A percentile compares a stretch with the other conserved stretches of the same genome.
Conservation (phyloP, 169 alveolate genomes). For the Plasmodium adleri region DNA sequence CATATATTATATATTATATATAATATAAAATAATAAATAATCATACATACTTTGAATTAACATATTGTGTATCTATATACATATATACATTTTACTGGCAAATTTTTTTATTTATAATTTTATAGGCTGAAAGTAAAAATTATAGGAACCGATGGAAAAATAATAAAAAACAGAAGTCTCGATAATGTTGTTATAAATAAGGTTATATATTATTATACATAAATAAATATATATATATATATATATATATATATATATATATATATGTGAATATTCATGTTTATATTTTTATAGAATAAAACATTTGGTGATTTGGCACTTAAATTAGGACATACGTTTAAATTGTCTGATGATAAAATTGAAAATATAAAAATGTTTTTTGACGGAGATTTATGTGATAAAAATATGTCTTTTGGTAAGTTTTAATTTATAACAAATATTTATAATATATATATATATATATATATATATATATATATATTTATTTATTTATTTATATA, state of each 20-base stretch:
- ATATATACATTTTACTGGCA: not conserved
- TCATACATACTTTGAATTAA: not conserved
- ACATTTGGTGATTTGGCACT: constrained; percentile 68
- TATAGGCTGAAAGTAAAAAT: constrained; percentile 63
- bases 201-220: constrained; percentile 21
- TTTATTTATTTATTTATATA: not conserved
- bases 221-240: constrained; percentile 4
- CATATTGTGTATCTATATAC: not conserved
- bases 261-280: not conserved
- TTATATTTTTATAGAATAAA: constrained; percentile 21
- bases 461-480: not conserved
- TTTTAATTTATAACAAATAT: not conserved
- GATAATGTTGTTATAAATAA: constrained; percentile 70
- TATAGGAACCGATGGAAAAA: constrained; percentile 61
- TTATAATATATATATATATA: not conserved
- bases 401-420: constrained; percentile 49
- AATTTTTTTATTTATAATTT: not conserved
- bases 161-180: constrained; percentile 49
- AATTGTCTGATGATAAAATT: constrained; percentile 49
- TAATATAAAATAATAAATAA: not conserved
- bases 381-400: constrained; percentile 72
- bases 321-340: constrained; percentile 47
- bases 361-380: constrained; percentile 64
- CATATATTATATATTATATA: not conserved
- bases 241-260: not conserved